Percentiles rank a stretch among this genome's conserved stretches.
Evolutionary conservation across 73 alveolate species (phyloP).

Genomic region (Urostyla sp.): DNA sequence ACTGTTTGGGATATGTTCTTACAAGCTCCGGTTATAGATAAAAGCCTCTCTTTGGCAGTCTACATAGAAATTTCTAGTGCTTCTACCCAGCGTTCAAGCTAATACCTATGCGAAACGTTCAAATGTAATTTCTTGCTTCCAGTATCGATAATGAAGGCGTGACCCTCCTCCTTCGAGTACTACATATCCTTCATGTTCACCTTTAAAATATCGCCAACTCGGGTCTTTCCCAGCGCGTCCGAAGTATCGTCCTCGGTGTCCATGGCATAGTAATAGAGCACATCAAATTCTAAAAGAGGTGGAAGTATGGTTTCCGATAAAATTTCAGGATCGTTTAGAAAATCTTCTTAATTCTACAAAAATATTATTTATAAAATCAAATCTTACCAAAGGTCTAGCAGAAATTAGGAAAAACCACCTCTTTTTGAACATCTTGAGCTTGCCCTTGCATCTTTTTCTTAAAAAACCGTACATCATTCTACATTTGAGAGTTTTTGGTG

Average conservation of each 20-base stretch:
- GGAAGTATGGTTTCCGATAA: slow-evolving; percentile 78
- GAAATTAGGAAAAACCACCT: slow-evolving; percentile 86
- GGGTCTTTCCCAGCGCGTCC: slow-evolving; percentile 72
- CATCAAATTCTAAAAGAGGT: slow-evolving; percentile 83
- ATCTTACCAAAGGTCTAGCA: slow-evolving; percentile 77
- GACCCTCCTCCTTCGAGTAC: slow-evolving; percentile 81
- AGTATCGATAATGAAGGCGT: slow-evolving; percentile 72
- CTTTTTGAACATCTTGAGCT: slow-evolving; percentile 71
- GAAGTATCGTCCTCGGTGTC: slow-evolving; percentile 72
- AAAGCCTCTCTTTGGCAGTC: slow-evolving; percentile 62
- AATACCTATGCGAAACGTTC: slow-evolving; percentile 70
- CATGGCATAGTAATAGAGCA: slow-evolving; percentile 64
- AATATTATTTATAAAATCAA: background rate
- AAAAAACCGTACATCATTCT: slow-evolving; percentile 82
- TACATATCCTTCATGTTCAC: slow-evolving; percentile 79
- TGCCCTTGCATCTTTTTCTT: slow-evolving; percentile 83
- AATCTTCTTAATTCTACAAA: slow-evolving; percentile 23
- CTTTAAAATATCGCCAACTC: slow-evolving; percentile 62
- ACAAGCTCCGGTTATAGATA: slow-evolving; percentile 72
- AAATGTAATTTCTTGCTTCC: slow-evolving; percentile 79
- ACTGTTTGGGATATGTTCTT: slow-evolving; percentile 64
- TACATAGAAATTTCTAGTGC: slow-evolving; percentile 63
- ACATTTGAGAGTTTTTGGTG: slow-evolving; percentile 59
- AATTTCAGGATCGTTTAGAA: slow-evolving; percentile 72
- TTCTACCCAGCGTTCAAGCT: slow-evolving; percentile 75